Evolutionary conservation across 306 rosid species (phyloP), one percentile per base, ranked within the genome.

Genomic region (Cicer chorassanicum): DNA sequence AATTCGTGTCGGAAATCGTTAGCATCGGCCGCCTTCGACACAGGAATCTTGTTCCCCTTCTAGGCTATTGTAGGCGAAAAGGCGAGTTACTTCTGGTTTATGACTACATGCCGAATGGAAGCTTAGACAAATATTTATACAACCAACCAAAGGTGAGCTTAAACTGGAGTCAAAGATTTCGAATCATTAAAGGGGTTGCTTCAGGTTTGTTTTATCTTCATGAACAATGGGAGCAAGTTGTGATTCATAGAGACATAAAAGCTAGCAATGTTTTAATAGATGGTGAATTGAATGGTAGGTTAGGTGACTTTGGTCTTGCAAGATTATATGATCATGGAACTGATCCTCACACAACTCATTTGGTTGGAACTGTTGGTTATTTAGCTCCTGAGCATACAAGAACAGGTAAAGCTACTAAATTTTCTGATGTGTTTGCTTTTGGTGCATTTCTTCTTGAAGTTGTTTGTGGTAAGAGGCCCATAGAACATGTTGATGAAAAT

Each of bases 241-340:
- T 91, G 71, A 55, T 91, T 12, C 97, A 89, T 34, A 86, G 97
- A 75, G 96, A 92, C 70, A 84, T 92, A 51, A 89, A 92, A 41
- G 92, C 97, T 5, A 86, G 97, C 59, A 92, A 92, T 82, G 86
- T 92, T 6, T 62, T 92, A n/a, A 51, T 89, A 21, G 97, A 92
- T 40, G 70, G 65, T 1, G 87, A 88, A 12, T 62, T 88, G 68
- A 89, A 86, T 72, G 96, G 89, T 6, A 82, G 90, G 16, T 82
- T 89, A 40, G 96, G 93, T 1, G 97, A 89, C 75, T 92, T 92
- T 63, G 96, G 97, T 41, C 93, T 89, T 51, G 87, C 97, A 2
- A 92, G 83, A 38, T 68, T 89, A 36, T 73, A 81, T 18, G 90
- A 89, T 15, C 97, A 87, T 29, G 96, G 89, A 5, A 62, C 75